A percentile compares a stretch with the other conserved stretches of the same genome.
These are phyloP conservation scores for Leishmania arabica DNA, from an alignment of 208 protist species.

Conservation along the genomic window DNA sequence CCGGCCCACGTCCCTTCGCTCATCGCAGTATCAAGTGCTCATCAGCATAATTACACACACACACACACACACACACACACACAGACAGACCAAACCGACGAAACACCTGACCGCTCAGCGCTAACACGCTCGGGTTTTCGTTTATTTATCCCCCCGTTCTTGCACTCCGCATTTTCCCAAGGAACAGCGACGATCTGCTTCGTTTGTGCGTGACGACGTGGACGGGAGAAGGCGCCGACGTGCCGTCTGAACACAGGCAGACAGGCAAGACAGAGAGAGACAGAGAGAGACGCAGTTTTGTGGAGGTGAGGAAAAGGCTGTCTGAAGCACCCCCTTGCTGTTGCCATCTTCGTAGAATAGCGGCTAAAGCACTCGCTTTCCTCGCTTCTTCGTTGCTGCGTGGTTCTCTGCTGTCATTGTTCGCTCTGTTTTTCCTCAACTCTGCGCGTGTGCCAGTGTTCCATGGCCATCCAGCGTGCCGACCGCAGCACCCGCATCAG, in stretches of 20 bases:
- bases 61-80: not conserved
- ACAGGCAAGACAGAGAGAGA: not conserved
- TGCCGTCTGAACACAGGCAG: not conserved
- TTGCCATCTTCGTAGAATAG: not conserved
- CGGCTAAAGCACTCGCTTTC: not conserved
- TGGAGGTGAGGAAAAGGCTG: not conserved
- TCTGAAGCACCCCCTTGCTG: too few relatives aligned
- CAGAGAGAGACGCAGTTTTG: not conserved
- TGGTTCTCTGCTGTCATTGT: not conserved
- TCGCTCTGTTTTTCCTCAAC: not conserved
- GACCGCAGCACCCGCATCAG: not conserved
- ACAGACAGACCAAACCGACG: not conserved
- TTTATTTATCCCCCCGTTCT: not conserved
- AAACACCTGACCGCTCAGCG: not conserved
- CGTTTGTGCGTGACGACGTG: too few relatives aligned
- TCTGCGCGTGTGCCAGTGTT: not conserved
- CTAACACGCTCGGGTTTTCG: not conserved
- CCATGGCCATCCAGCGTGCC: not conserved
- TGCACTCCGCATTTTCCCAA: too few relatives aligned
- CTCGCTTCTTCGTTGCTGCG: not conserved
- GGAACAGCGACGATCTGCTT: not conserved
- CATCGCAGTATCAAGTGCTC: not conserved
- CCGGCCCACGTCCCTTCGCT: not conserved
- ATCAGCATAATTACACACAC: not conserved
- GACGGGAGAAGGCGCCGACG: too few relatives aligned